Conservation (phyloP, 176 grass and related monocot genomes). For the Bolboschoenus planiculmis region DNA sequence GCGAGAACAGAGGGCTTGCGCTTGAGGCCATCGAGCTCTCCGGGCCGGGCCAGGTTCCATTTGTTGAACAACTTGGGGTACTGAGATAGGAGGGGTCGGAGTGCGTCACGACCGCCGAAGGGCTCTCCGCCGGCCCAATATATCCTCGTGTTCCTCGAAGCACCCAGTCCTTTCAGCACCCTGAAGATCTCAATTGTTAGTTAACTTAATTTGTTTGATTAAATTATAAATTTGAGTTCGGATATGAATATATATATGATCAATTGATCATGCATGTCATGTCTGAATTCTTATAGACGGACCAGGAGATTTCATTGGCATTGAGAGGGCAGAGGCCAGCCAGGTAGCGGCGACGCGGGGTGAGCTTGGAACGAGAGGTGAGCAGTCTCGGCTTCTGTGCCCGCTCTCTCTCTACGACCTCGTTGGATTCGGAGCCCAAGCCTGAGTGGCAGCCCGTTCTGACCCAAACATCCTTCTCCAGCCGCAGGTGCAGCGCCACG, state of each 20-base stretch:
- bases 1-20: conserved; percentile 30
- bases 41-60: conserved; percentile 15
- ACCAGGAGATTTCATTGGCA: conserved; percentile 32
- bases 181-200: not conserved
- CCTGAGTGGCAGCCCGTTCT: conserved; percentile 37
- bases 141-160: conserved; percentile 19
- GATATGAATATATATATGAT: too few species aligned
- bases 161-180: conserved; percentile 32
- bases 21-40: conserved; percentile 14
- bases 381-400: conserved; percentile 20
- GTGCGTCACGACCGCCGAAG: conserved; percentile 21
- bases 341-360: conserved; percentile 2
- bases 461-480: conserved; percentile 48
- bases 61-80: conserved; percentile 37
- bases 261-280: too few species aligned
- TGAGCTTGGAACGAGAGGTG: conserved; percentile 32
- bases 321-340: conserved; percentile 41
- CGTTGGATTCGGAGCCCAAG: conserved; percentile 2
- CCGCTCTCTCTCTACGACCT: not conserved
- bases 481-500: conserved; percentile 32
- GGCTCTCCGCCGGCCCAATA: conserved; percentile 45
- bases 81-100: not conserved
- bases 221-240: too few species aligned
- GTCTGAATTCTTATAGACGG: not conserved
- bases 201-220: not conserved